phyloP scores from a whole-genome alignment of 441 rosid genomes.

The Adansonia madagascariensis region DNA sequence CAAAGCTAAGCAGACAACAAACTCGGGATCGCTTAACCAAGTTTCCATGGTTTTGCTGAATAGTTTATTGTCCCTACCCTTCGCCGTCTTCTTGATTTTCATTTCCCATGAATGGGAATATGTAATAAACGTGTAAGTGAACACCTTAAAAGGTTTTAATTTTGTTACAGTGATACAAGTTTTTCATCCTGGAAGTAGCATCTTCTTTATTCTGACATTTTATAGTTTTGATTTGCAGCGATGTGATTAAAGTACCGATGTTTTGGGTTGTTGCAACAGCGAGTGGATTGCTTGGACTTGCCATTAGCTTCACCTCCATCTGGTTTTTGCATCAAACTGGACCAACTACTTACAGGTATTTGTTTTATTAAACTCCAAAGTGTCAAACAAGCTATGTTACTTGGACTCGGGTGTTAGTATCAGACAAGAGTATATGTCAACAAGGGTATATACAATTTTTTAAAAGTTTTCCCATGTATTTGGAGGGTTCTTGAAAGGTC shows the following conservation, averaged over 20 bases:
- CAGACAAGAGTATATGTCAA: too few relatives aligned
- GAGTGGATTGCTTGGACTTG: constrained; percentile 87
- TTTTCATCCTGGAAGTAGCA: background rate
- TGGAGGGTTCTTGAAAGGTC: too few relatives aligned
- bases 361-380: background rate
- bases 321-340: constrained; percentile 96
- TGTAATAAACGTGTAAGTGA: constrained; percentile 61
- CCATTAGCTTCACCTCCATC: constrained; percentile 93
- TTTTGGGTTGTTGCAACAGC: constrained; percentile 88
- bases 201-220: background rate
- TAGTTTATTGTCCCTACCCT: constrained; percentile 80
- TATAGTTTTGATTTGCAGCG: constrained; percentile 46
- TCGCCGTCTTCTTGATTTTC: constrained; percentile 64
- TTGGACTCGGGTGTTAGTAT: too few relatives aligned
- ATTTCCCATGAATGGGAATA: constrained; percentile 77
- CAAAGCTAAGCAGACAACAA: constrained; percentile 78
- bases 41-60: constrained; percentile 93
- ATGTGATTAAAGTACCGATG: constrained; percentile 63
- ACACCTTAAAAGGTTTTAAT: background rate
- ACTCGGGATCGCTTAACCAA: constrained; percentile 75
- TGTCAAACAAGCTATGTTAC: background rate
- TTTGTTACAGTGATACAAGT: background rate
- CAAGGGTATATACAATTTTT: too few relatives aligned
- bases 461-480: too few relatives aligned
- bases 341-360: constrained; percentile 88